Conservation (phyloP, 805 yeast genomes). For the Ogataea pilisensis region DNA sequence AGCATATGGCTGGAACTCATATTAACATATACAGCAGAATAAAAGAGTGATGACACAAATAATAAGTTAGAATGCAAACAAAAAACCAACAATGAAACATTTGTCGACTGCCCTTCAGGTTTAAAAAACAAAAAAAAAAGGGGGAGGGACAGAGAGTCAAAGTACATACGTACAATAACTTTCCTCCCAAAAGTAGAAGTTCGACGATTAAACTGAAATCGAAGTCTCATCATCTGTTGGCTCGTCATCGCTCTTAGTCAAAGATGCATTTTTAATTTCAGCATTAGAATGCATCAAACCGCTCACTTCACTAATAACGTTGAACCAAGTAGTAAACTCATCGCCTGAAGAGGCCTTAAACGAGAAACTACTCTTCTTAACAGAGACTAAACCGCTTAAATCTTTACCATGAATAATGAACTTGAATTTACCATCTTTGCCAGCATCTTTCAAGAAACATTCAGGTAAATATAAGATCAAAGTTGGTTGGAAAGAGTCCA, state of each 20-base stretch:
- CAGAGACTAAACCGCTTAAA: constrained; percentile 24
- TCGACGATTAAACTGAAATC: background rate
- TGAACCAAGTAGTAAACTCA: constrained; percentile 45
- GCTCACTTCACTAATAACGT: constrained; percentile 30
- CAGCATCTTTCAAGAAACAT: constrained; percentile 31
- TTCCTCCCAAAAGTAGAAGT: no score
- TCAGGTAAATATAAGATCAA: constrained; percentile 45
- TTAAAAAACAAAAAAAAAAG: no score
- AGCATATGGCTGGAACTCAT: no score
- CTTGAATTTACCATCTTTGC: constrained; percentile 34
- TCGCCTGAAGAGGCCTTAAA: constrained; percentile 42
- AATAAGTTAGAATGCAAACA: no score
- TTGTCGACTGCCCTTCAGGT: no score
- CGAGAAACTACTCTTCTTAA: constrained; percentile 28
- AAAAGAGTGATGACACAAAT: no score
- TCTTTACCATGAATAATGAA: constrained; percentile 44
- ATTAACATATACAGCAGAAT: no score
- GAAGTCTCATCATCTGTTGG: constrained; percentile 2
- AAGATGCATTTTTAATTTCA: constrained; percentile 2
- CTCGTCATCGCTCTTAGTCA: constrained; percentile 4
- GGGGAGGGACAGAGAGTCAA: no score
- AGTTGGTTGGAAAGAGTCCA: constrained; percentile 41
- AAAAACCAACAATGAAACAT: no score
- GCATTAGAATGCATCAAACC: constrained; percentile 21
- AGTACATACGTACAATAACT: no score